Evolutionary conservation across 257 asterid genomes (phyloP), one percentile per base, ranked within the genome.

Genomic region (Petunia secreta): DNA sequence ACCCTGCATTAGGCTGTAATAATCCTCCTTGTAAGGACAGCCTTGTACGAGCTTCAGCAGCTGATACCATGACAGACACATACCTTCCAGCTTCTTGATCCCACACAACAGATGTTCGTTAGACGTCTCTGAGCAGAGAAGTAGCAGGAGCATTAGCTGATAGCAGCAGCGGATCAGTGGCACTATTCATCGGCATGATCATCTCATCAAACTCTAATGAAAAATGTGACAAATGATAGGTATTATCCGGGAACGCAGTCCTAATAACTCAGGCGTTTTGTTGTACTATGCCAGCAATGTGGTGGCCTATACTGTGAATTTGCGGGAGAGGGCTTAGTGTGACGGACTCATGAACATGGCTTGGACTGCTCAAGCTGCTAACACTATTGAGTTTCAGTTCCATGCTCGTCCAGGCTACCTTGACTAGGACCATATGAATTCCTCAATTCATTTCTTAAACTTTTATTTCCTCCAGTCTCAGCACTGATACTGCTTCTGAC

Each of bases 11-110:
- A 58, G 88, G 64, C 52, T 78, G 84, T 59, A 88, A 78, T 25
- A 79, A 79, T 55, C 81, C 78, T 54, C 84, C 78, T 48, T 83
- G 90, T 69, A 82, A 14, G 63, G 84, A 65, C 25, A 89, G 87
- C 73, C 81, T 86, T 58, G 82, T 90, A 44, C 92, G 94, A 8
- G 89, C 88, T 9, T 91, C 98, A 36, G 93, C 65, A 77, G 95
- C 92, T 38, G 97, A 85, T 38, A 87, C 85, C 0, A 97, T 95
- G 11, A 94, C 89, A 2, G 99, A 94, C 10, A 96, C 89, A 44
- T 96, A 96, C 83, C 99, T 85, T 48, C 99, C 99, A 25, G 98
- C 98, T 90, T 94, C 97, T 86, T 91, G 98, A 87, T 96, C 98
- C 98, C 98, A 96, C 75, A 91, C 97, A 14, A 96, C 98, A 16